Evolutionary conservation across 1,284 basidiomycete species (phyloP).

Genomic region (Filobasidium uniguttulatum): DNA sequence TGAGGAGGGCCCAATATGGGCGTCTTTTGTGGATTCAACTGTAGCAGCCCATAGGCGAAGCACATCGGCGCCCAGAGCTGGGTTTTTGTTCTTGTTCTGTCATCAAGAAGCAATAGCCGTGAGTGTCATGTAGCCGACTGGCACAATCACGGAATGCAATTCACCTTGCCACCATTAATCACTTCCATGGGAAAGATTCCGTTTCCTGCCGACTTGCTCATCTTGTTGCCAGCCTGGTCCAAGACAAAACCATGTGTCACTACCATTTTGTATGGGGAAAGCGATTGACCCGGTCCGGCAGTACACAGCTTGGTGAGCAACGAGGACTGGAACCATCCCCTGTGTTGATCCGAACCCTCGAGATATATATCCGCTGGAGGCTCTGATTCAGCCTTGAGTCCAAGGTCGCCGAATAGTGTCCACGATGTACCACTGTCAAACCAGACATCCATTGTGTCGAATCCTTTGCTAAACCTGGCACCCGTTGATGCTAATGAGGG

Average conservation of each 20-base stretch:
- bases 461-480: slow-evolving; percentile 55
- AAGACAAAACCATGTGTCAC: slow-evolving; percentile 97
- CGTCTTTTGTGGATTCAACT: slow-evolving; percentile 79
- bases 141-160: slow-evolving; percentile 24
- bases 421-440: slow-evolving; percentile 96
- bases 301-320: slow-evolving; percentile 67
- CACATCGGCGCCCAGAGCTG: slow-evolving; percentile 73
- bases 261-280: slow-evolving; percentile 59
- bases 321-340: slow-evolving; percentile 98
- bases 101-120: neutral
- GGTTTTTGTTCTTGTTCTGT: slow-evolving; percentile 54
- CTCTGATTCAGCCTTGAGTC: slow-evolving; percentile 26
- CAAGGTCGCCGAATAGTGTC: slow-evolving; percentile 52
- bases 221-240: slow-evolving; percentile 82
- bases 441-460: slow-evolving; percentile 98
- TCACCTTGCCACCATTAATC: slow-evolving; percentile 62
- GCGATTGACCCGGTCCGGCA: slow-evolving; percentile 24
- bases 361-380: slow-evolving; percentile 73
- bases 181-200: slow-evolving; percentile 72
- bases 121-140: neutral
- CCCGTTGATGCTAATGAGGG: slow-evolving; percentile 42
- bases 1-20: slow-evolving; percentile 66
- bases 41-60: slow-evolving; percentile 85
- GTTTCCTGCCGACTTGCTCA: slow-evolving; percentile 97
- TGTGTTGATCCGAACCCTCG: slow-evolving; percentile 94